Conservation (phyloP, 495 filamentous ascomycete species). For the Clavariopsis aquatica region DNA sequence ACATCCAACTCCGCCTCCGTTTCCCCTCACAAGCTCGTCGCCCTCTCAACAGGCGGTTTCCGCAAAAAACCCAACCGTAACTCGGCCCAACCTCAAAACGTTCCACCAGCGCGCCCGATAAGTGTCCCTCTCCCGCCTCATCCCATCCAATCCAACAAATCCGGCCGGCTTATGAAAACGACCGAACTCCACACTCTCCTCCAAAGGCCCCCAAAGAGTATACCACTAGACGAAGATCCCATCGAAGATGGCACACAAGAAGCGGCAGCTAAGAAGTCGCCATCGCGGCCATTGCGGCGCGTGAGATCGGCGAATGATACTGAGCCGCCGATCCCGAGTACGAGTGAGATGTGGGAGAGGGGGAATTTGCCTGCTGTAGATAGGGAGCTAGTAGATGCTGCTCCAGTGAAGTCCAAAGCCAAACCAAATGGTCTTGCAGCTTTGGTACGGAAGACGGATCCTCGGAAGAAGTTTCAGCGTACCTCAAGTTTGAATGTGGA, state of each 20-base stretch:
- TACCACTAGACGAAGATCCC: conserved; percentile 12
- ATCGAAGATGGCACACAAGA: conserved; percentile 16
- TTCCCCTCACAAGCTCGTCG: not conserved
- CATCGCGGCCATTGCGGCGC: conserved; percentile 9
- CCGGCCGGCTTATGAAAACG: conserved; percentile 13
- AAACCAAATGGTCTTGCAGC: conserved; percentile 23
- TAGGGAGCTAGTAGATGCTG: not conserved
- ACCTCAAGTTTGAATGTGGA: conserved; percentile 25
- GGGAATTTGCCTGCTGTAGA: conserved; percentile 21
- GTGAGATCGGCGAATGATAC: conserved; percentile 28
- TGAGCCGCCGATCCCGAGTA: conserved; percentile 28
- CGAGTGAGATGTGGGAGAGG: conserved; percentile 20
- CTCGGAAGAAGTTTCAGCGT: conserved; percentile 23
- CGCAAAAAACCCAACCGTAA: conserved; percentile 11
- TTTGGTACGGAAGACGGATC: conserved; percentile 29
- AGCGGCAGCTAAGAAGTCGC: not conserved
- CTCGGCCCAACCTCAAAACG: not conserved
- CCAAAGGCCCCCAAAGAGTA: not conserved
- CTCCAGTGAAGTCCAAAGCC: conserved; percentile 7
- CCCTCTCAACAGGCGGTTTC: conserved; percentile 24
- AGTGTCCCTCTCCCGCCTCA: conserved; percentile 1
- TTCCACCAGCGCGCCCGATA: not conserved
- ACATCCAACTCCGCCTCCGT: not conserved
- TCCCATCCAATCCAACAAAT: not conserved
- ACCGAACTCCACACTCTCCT: conserved; percentile 20